Percentiles rank a stretch among this genome's conserved stretches.
Conservation (phyloP, 108 stramenopile species). For the Aurantiochytrium sp. region DNA sequence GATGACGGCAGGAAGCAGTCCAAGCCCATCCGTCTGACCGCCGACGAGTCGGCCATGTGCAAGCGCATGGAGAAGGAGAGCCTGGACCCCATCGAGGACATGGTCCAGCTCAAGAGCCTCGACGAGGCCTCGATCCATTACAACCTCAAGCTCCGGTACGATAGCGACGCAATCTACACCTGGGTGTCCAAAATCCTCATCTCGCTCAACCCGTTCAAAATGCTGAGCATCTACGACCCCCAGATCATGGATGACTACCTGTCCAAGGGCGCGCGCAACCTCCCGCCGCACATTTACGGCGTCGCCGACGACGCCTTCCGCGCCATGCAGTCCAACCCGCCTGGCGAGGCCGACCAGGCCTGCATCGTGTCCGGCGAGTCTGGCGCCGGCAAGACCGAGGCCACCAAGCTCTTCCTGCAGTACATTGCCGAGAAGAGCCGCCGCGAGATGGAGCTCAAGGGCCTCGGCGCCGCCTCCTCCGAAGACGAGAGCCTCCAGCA, state of each 20-base stretch:
- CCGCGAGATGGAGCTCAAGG: not conserved
- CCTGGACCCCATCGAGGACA: constrained; percentile 27
- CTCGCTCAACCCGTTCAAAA: constrained; percentile 41
- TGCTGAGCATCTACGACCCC: constrained; percentile 30
- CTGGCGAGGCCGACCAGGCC: constrained; percentile 32
- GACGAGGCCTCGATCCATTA: constrained; percentile 33
- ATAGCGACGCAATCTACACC: constrained; percentile 35
- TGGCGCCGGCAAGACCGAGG: constrained; percentile 46
- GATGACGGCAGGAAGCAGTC: not conserved
- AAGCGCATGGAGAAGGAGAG: constrained; percentile 3
- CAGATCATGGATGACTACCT: constrained; percentile 11
- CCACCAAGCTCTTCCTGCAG: constrained; percentile 38
- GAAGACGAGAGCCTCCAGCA: constrained; percentile 9
- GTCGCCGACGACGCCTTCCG: constrained; percentile 39
- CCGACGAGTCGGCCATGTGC: not conserved
- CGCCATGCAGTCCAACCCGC: not conserved
- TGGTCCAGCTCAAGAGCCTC: constrained; percentile 32
- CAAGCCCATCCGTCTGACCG: not conserved
- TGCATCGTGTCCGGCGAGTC: constrained; percentile 35
- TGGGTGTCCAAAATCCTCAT: constrained; percentile 29
- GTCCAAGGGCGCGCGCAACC: not conserved
- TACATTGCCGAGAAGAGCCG: constrained; percentile 32
- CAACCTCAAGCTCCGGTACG: constrained; percentile 39
- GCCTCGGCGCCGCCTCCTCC: not conserved
- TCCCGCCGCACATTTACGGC: constrained; percentile 10